Evolutionary conservation across 179 eudicot species (phyloP).

Genomic region (Amaranthus tricolor): DNA sequence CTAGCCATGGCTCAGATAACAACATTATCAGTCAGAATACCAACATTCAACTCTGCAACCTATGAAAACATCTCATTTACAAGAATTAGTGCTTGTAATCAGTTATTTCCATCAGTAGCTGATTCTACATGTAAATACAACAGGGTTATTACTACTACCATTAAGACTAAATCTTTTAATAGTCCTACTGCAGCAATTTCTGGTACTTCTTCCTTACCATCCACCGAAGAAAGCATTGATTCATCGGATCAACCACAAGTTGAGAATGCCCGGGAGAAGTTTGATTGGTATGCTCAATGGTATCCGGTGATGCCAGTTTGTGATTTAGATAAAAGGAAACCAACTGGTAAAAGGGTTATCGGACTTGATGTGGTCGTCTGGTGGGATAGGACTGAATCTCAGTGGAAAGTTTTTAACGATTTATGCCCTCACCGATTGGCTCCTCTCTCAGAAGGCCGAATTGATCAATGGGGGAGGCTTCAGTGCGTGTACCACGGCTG

Average conservation of each 20-base stretch:
- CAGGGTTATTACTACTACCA: slow-evolving; percentile 27
- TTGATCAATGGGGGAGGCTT: slow-evolving; percentile 72
- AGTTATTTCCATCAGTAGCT: not conserved
- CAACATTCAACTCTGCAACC: not conserved
- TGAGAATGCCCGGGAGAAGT: slow-evolving; percentile 30
- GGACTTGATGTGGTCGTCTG: slow-evolving; percentile 78
- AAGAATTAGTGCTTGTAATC: not conserved
- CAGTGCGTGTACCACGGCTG: slow-evolving; percentile 94
- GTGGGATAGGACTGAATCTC: slow-evolving; percentile 77
- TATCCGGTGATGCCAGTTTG: slow-evolving; percentile 63
- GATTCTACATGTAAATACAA: not conserved
- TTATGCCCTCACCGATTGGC: slow-evolving; percentile 77
- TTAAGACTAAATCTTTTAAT: not conserved
- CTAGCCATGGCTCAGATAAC: slow-evolving; percentile 17
- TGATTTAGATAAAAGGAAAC: slow-evolving; percentile 71
- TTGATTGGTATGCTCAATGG: slow-evolving; percentile 78
- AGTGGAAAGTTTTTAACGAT: slow-evolving; percentile 85
- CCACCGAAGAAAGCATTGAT: slow-evolving; percentile 20
- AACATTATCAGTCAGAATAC: slow-evolving; percentile 7
- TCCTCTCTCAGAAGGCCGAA: slow-evolving; percentile 79
- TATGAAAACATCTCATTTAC: not conserved
- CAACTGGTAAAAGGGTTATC: slow-evolving; percentile 55
- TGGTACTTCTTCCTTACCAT: slow-evolving; percentile 28
- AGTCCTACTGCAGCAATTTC: not conserved
- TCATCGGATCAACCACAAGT: not conserved